phyloP scores from a whole-genome alignment of 1,284 basidiomycete genomes.

The Papiliotrema terrestris region DNA sequence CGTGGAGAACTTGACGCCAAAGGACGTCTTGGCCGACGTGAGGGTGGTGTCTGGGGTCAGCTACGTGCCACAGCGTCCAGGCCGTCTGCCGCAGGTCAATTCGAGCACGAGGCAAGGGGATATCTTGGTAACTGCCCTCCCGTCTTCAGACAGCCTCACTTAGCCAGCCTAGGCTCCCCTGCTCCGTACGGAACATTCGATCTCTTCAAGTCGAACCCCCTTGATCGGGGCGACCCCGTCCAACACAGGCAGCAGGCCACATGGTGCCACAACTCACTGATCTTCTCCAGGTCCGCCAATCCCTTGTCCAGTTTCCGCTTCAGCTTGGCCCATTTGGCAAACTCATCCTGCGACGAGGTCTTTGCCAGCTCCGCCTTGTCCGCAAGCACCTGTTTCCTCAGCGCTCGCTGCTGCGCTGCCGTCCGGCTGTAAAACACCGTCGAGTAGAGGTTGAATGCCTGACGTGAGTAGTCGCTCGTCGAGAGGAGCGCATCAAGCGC shows the following conservation, averaged over 20 bases:
- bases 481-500: conserved; percentile 42
- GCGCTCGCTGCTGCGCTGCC: conserved; percentile 58
- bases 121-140: too few species aligned
- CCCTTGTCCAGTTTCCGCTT: conserved; percentile 88
- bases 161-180: too few species aligned
- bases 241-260: not conserved
- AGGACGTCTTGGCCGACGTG: conserved; percentile 61
- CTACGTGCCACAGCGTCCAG: not conserved
- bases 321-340: conserved; percentile 97
- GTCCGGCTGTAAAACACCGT: conserved; percentile 60
- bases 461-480: not conserved
- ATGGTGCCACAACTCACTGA: conserved; percentile 62
- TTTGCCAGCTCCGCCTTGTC: conserved; percentile 81
- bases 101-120: too few species aligned
- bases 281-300: conserved; percentile 85
- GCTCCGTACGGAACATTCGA: too few species aligned
- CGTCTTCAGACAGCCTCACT: too few species aligned
- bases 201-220: too few species aligned
- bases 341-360: conserved; percentile 95
- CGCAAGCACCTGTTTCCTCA: conserved; percentile 71
- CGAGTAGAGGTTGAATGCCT: conserved; percentile 69
- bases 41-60: conserved; percentile 64
- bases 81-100: too few species aligned
- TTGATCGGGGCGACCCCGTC: not conserved
- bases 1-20: conserved; percentile 69